These are phyloP conservation scores for Fusarium sp. DNA, from an alignment of 2,329 filamentous ascomycete genomes.

Conservation along the genomic window DNA sequence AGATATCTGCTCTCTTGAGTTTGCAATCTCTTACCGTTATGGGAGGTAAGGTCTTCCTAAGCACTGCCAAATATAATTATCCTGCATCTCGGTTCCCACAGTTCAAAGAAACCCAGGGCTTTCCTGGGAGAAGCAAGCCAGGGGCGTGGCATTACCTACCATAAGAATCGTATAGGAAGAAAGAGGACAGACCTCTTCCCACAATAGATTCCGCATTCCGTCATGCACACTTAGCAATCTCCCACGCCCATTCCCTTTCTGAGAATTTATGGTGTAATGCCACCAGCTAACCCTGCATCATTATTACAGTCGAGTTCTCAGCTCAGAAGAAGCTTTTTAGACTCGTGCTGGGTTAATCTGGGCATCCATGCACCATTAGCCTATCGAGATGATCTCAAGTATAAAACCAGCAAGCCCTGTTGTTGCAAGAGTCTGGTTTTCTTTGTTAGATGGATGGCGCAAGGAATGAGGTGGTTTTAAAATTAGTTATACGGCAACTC, in stretches of 20 bases:
- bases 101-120: background rate
- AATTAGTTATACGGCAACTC: conserved; percentile 51
- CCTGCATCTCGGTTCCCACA: conserved; percentile 12
- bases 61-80: conserved; percentile 3
- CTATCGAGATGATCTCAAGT: conserved; percentile 42
- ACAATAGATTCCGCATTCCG: background rate
- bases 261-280: conserved; percentile 2
- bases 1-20: background rate
- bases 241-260: conserved; percentile 19
- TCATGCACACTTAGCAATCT: background rate
- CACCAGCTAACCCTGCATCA: conserved; percentile 6
- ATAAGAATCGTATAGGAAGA: background rate
- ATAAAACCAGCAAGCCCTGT: conserved; percentile 58
- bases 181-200: background rate
- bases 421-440: conserved; percentile 48
- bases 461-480: conserved; percentile 57
- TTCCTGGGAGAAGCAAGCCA: background rate
- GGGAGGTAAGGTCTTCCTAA: conserved; percentile 15
- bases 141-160: conserved; percentile 21
- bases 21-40: background rate
- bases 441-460: conserved; percentile 56
- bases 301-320: conserved; percentile 18
- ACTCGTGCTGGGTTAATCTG: background rate
- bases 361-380: conserved; percentile 1
- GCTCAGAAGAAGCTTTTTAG: conserved; percentile 26